Base-by-base conservation (phyloP, 805 yeast genomes). In the Ogataea wickerhamii region DNA sequence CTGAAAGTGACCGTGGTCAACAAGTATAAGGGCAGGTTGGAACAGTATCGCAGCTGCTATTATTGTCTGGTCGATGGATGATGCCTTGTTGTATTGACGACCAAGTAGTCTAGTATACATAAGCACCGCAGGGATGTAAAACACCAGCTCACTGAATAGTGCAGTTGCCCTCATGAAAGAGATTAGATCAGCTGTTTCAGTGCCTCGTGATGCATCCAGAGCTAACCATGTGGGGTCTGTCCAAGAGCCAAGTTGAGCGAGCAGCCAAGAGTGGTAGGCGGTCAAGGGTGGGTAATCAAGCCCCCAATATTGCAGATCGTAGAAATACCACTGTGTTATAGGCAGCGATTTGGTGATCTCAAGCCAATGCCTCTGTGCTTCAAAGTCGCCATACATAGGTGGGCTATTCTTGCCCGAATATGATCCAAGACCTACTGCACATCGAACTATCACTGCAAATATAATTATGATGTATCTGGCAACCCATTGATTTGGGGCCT, bases 291-390 rank as follows among this genome's bases (percentile, higher is more conserved):
- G 99, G 60, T 93, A 93, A 61, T 93, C 98, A 24, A 93, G 69
- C 1, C 98, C 96, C 98, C 98, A 93, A 65, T 91, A 88, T 49
- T 80, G 78, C 31, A 88, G 68, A 56, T 93, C 96, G 60, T 79
- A 87, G 65, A 73, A 85, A 56, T 93, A 93, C 98, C 98, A 93
- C 45, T 82, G 50, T 0, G 66, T 60, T 1, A 87, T 61, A 0
- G 96, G 93, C 34, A 89, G 59, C 49, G 80, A 78, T 27, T 71
- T 78, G 0, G 98, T 91, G 37, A 91, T 68, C 58, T 93, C 98
- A 76, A 93, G 73, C 98, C 98, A 93, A 60, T 91, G 98, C 48
- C 98, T 74, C 60, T 93, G 98, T 0, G 98, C 98, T 60, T 93
- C 98, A 55, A 93, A 91, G 58, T 93, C 98, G 5, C 98, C 98